Evolutionary conservation across 2,329 filamentous ascomycete species (phyloP).

Genomic region (Hypoxylon sp.): DNA sequence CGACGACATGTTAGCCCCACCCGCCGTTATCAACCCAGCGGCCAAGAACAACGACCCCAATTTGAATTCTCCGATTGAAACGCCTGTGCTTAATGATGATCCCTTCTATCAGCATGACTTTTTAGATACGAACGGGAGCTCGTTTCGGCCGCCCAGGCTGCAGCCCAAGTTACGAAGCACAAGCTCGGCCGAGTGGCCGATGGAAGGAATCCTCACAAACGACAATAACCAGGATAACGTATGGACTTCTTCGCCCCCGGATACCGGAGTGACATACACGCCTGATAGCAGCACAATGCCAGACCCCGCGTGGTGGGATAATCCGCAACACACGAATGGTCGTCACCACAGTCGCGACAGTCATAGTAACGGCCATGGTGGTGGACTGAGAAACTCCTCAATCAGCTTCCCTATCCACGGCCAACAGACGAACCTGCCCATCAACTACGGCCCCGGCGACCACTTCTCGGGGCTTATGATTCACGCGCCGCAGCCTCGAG

Average conservation of each 20-base stretch:
- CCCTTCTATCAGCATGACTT: constrained; percentile 43
- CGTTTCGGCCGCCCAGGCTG: constrained; percentile 25
- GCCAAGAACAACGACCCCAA: constrained; percentile 23
- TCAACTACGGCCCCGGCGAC: constrained; percentile 55
- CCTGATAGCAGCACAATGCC: constrained; percentile 39
- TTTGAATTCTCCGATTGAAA: constrained; percentile 47
- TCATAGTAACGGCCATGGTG: constrained; percentile 17
- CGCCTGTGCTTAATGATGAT: constrained; percentile 47
- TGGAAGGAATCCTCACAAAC: constrained; percentile 52
- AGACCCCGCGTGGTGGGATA: constrained; percentile 51
- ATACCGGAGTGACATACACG: constrained; percentile 28
- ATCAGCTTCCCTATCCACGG: constrained; percentile 60
- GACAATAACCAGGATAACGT: constrained; percentile 31
- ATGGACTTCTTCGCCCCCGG: constrained; percentile 37
- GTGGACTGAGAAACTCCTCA: constrained; percentile 49
- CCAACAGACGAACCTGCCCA: constrained; percentile 59
- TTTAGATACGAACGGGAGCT: constrained; percentile 32
- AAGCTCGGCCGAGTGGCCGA: constrained; percentile 55
- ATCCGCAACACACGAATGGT: constrained; percentile 22
- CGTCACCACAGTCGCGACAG: constrained; percentile 15
- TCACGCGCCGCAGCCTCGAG: constrained; percentile 66
- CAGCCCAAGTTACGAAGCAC: constrained; percentile 46
- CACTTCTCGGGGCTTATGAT: constrained; percentile 66
- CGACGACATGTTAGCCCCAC: constrained; percentile 43
- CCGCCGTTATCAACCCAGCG: constrained; percentile 29